These are phyloP conservation scores for Sordariomycetes sp. DNA, from an alignment of 2,329 filamentous ascomycete species.

Conservation along the genomic window DNA sequence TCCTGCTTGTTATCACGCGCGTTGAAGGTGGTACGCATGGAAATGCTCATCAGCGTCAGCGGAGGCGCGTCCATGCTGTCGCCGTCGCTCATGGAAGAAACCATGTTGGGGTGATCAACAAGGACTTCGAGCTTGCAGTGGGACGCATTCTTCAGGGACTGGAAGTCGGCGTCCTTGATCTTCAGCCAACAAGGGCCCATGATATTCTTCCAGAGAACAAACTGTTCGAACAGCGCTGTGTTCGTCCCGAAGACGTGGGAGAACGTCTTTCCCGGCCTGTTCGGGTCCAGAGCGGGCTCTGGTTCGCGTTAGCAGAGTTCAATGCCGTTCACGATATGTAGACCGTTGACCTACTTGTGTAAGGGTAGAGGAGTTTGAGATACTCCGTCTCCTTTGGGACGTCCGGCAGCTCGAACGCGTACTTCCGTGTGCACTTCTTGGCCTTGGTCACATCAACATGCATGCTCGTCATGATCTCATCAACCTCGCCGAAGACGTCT, in stretches of 20 bases:
- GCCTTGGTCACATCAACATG: conserved; percentile 86
- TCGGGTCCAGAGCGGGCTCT: conserved; percentile 58
- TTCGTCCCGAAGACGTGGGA: conserved; percentile 90
- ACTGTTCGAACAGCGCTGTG: conserved; percentile 91
- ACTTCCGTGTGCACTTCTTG: conserved; percentile 80
- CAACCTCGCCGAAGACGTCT: conserved; percentile 83
- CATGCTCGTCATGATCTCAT: conserved; percentile 74
- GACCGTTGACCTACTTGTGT: conserved; percentile 46
- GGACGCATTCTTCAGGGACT: conserved; percentile 76
- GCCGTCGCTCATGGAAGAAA: conserved; percentile 60
- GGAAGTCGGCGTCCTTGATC: conserved; percentile 76
- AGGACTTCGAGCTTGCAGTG: conserved; percentile 93
- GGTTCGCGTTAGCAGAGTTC: conserved; percentile 8
- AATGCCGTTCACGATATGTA: background rate
- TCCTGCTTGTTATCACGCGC: conserved; percentile 92
- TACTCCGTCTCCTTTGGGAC: conserved; percentile 86
- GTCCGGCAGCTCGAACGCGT: conserved; percentile 82
- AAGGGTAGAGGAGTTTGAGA: conserved; percentile 91
- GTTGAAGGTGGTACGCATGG: conserved; percentile 79
- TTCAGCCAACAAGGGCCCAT: conserved; percentile 98
- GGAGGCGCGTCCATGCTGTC: conserved; percentile 76
- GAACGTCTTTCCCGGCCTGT: conserved; percentile 71
- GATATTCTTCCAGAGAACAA: conserved; percentile 96
- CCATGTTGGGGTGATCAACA: conserved; percentile 62
- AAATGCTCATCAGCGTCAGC: conserved; percentile 89